Evolutionary conservation across 225 moss, liverwort and hornwort genomes (phyloP).

Genomic region (Polytrichum commune): DNA sequence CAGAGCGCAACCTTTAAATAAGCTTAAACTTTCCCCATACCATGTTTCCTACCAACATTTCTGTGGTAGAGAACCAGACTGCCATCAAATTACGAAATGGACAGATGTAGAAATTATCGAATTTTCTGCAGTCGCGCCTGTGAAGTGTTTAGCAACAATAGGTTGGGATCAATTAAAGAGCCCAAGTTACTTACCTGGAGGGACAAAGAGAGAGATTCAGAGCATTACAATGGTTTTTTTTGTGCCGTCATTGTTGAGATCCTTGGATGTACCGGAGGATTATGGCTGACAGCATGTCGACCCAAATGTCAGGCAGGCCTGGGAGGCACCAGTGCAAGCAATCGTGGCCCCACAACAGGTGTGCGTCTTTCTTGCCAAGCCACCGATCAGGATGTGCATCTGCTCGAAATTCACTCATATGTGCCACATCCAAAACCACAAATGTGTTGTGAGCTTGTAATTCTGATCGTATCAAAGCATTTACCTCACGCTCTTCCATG

Average conservation of each 20-base stretch:
- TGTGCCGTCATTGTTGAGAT: neutral
- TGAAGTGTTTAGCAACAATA: too few relatives aligned
- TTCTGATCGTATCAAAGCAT: constrained; percentile 28
- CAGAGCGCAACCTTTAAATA: too few relatives aligned
- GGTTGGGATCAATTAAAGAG: too few relatives aligned
- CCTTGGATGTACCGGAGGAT: constrained; percentile 17
- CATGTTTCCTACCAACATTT: too few relatives aligned
- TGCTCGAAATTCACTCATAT: constrained; percentile 60
- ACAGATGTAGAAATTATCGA: too few relatives aligned
- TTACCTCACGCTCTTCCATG: constrained; percentile 49
- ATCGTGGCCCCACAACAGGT: constrained; percentile 48
- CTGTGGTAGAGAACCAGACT: too few relatives aligned
- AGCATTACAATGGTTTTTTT: too few relatives aligned
- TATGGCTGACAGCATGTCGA: constrained; percentile 34
- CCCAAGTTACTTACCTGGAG: too few relatives aligned
- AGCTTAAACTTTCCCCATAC: too few relatives aligned
- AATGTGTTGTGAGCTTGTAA: constrained; percentile 17
- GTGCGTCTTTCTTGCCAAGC: constrained; percentile 40
- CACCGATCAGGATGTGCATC: constrained; percentile 54
- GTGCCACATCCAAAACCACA: constrained; percentile 42
- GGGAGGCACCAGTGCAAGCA: constrained; percentile 61
- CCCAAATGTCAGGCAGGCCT: constrained; percentile 52
- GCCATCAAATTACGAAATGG: too few relatives aligned
- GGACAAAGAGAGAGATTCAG: too few relatives aligned
- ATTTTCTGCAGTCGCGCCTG: too few relatives aligned